Evolutionary conservation across 768 basidiomycete genomes (phyloP).

Genomic region (Pulveroboletus sp.): DNA sequence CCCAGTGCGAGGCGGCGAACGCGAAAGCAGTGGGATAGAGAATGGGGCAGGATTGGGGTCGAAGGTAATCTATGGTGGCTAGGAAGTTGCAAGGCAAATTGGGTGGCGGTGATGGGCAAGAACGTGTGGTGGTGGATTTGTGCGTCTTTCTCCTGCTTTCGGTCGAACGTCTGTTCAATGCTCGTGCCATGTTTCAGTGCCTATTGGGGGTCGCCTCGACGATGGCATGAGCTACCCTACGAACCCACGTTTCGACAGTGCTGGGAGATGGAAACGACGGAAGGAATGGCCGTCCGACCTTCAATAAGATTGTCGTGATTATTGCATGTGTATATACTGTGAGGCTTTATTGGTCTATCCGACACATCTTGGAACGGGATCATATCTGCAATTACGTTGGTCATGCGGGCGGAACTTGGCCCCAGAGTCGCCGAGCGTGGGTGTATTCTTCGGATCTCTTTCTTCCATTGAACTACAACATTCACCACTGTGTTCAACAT

Average conservation of each 20-base stretch:
- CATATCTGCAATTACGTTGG: neutral
- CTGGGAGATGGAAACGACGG: conserved; percentile 64
- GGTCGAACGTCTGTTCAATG: no score
- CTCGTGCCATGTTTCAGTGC: conserved; percentile 34
- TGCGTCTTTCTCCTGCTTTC: conserved; percentile 47
- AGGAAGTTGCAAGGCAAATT: conserved; percentile 57
- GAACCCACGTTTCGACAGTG: conserved; percentile 70
- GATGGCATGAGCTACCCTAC: conserved; percentile 63
- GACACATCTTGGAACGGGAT: neutral
- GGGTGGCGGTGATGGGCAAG: conserved; percentile 81
- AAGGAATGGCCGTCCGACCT: conserved; percentile 68
- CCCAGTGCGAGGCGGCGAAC: conserved; percentile 50
- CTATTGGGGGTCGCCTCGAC: conserved; percentile 47
- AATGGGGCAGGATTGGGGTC: conserved; percentile 72
- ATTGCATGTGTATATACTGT: conserved; percentile 2
- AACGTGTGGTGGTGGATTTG: conserved; percentile 70
- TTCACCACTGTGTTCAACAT: conserved; percentile 13
- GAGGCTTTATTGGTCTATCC: neutral
- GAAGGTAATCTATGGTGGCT: conserved; percentile 90
- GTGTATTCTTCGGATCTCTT: neutral
- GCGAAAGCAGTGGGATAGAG: conserved; percentile 58
- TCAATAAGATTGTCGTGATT: conserved; percentile 36
- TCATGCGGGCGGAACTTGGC: conserved; percentile 21
- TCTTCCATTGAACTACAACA: conserved; percentile 4
- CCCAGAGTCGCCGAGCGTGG: neutral